Evolutionary conservation across 2,329 filamentous ascomycete species (phyloP).

Genomic region (Elsinoe ampelina): DNA sequence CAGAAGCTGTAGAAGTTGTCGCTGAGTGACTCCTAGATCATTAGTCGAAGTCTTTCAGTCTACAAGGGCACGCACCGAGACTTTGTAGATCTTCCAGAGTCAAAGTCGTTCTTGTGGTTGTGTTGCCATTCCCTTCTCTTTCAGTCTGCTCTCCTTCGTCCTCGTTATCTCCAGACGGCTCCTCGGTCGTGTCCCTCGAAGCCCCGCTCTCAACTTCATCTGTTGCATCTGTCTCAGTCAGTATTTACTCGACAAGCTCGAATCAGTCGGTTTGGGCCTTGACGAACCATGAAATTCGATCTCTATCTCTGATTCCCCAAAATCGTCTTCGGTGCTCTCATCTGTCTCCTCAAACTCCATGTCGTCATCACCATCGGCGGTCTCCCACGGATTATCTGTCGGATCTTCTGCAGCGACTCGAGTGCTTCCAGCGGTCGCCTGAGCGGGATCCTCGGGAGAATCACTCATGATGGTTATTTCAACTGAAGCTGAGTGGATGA

Average conservation of each 20-base stretch:
- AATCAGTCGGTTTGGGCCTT: slow-evolving; percentile 8
- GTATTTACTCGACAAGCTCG: slow-evolving; percentile 30
- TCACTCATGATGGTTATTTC: background rate
- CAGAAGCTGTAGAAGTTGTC: slow-evolving; percentile 47
- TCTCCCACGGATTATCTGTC: slow-evolving; percentile 5
- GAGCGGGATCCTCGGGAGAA: background rate
- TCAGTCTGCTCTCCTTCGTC: slow-evolving; percentile 29
- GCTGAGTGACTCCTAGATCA: slow-evolving; percentile 33
- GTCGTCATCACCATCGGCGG: slow-evolving; percentile 40
- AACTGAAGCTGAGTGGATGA: background rate
- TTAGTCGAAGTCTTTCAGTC: slow-evolving; percentile 9
- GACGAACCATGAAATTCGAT: slow-evolving; percentile 29
- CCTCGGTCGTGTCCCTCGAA: slow-evolving; percentile 30
- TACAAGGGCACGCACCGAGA: slow-evolving; percentile 17
- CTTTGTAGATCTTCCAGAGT: slow-evolving; percentile 16
- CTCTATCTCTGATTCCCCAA: slow-evolving; percentile 30
- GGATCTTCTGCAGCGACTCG: background rate
- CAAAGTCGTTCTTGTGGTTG: slow-evolving; percentile 10
- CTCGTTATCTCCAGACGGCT: slow-evolving; percentile 21
- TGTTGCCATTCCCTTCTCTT: slow-evolving; percentile 22
- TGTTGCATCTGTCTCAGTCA: slow-evolving; percentile 29
- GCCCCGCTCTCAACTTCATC: slow-evolving; percentile 33
- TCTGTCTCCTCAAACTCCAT: slow-evolving; percentile 42
- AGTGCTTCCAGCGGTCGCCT: background rate
- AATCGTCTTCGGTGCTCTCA: slow-evolving; percentile 29